Conservation (phyloP, 805 yeast species). For the Scheffersomyces ergatensis region DNA sequence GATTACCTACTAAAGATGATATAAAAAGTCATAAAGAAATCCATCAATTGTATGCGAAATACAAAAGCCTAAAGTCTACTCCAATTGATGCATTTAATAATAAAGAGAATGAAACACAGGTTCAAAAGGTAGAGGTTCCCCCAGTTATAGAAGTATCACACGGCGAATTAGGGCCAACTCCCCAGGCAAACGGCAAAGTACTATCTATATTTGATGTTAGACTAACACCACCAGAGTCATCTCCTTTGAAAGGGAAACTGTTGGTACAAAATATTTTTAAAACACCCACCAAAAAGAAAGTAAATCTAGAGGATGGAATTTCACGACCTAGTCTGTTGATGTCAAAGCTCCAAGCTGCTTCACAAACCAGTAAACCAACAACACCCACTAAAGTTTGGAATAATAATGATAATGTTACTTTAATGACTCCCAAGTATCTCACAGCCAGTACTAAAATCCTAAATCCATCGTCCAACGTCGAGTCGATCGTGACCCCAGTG, state of each 20-base stretch:
- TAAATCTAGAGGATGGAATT: neutral
- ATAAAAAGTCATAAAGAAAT: conserved; percentile 27
- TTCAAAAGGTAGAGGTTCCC: neutral
- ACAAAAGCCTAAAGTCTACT: conserved; percentile 15
- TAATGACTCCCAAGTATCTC: neutral
- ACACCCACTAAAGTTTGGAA: conserved; percentile 1
- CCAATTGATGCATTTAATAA: neutral
- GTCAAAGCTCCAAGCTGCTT: neutral
- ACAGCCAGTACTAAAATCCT: neutral
- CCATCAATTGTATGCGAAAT: conserved; percentile 29
- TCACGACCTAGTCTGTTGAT: neutral
- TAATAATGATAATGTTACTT: neutral
- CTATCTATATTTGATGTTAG: conserved; percentile 66
- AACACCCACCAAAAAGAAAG: conserved; percentile 31
- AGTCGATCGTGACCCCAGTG: conserved; percentile 6
- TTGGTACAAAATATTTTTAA: conserved; percentile 18
- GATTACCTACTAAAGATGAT: conserved; percentile 33
- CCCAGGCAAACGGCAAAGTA: conserved; percentile 77
- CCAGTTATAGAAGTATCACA: neutral
- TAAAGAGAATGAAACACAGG: neutral
- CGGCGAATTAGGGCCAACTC: conserved; percentile 76
- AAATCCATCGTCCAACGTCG: conserved; percentile 9
- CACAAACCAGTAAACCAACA: neutral
- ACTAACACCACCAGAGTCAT: conserved; percentile 42
- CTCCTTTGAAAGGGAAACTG: conserved; percentile 28